A percentile compares a stretch with the other conserved stretches of the same genome.
These are phyloP conservation scores for Fusarium longipes DNA, from an alignment of 2,329 filamentous ascomycete genomes.

Conservation along the genomic window DNA sequence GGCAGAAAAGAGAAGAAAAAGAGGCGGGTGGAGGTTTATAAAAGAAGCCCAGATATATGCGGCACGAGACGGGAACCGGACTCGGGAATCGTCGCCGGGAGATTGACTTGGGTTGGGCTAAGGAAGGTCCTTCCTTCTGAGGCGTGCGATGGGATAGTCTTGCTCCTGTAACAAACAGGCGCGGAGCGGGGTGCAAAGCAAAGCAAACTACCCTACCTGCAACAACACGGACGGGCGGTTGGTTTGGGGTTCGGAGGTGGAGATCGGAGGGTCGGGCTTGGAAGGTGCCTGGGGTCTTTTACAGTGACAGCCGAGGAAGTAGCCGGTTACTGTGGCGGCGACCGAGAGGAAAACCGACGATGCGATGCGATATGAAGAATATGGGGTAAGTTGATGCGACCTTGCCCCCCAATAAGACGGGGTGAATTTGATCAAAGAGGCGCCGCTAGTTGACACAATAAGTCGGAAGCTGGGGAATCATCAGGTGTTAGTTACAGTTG, in stretches of 20 bases:
- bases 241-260: slow-evolving; percentile 33
- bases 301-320: slow-evolving; percentile 44
- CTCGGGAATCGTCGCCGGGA: slow-evolving; percentile 41
- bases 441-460: slow-evolving; percentile 33
- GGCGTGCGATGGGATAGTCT: neutral
- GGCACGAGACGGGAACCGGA: slow-evolving; percentile 34
- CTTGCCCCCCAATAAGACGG: slow-evolving; percentile 44
- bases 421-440: slow-evolving; percentile 45
- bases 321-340: slow-evolving; percentile 42
- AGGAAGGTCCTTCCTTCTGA: slow-evolving; percentile 8
- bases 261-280: slow-evolving; percentile 27
- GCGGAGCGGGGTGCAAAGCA: slow-evolving; percentile 32
- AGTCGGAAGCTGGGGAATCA: slow-evolving; percentile 38
- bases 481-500: slow-evolving; percentile 29
- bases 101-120: slow-evolving; percentile 20
- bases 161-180: slow-evolving; percentile 21
- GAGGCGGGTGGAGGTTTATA: slow-evolving; percentile 41
- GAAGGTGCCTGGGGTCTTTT: slow-evolving; percentile 30
- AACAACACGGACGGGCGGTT: slow-evolving; percentile 27
- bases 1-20: slow-evolving; percentile 35
- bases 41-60: slow-evolving; percentile 35
- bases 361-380: slow-evolving; percentile 39
- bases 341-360: slow-evolving; percentile 45
- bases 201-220: too few relatives aligned
- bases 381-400: slow-evolving; percentile 33